Evolutionary conservation across 2,329 filamentous ascomycete genomes (phyloP), one percentile per base, ranked within the genome.

Genomic region (Fusarium coffeatum): DNA sequence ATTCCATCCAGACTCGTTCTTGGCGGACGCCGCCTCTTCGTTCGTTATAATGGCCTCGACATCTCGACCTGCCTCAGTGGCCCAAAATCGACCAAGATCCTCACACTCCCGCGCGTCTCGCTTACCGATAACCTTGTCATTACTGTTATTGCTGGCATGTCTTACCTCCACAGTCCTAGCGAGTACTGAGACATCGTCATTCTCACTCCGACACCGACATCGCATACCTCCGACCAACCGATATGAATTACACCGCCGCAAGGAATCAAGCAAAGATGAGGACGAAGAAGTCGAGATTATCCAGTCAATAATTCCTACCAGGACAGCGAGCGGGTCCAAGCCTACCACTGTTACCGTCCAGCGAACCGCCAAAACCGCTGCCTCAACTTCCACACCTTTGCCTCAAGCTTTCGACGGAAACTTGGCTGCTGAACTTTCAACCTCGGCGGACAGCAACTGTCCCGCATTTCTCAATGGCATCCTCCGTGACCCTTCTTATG

Each of bases 381-480:
- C 64, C 20, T 57, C 65, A 13, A 71, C 69, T 34, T 65, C 80
- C 85, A 8, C 80, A 91, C 43, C 92, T 90, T 0, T 87, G 80
- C 13, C 86, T 12, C 37, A 76, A 56, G 68, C 91, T 4, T 93
- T 93, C 74, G 92, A 94, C 72, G 89, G 86, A 59, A 87, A 85
- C 50, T 78, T 92, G 30, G 85, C 86, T 10, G 84, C 84, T 66
- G 90, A 91, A 72, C 92, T 92, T 79, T 86, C 86, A 18, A 79
- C 78, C 55, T 74, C 80, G 13, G 81, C 83, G 53, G 85, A 84
- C 48, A 79, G 81, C 30, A 77, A 82, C 25, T 94, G 92, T 75
- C 87, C 89, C 5, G 77, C 77, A 8, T 94, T 95, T 80, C 90
- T 97, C 78, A 83, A 87, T 54, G 79, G 78, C 4, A 89, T 97